Percentiles rank a stretch among this genome's conserved stretches.
Evolutionary conservation across 169 alveolate genomes (phyloP).

Genomic region (Fabrea salina): DNA sequence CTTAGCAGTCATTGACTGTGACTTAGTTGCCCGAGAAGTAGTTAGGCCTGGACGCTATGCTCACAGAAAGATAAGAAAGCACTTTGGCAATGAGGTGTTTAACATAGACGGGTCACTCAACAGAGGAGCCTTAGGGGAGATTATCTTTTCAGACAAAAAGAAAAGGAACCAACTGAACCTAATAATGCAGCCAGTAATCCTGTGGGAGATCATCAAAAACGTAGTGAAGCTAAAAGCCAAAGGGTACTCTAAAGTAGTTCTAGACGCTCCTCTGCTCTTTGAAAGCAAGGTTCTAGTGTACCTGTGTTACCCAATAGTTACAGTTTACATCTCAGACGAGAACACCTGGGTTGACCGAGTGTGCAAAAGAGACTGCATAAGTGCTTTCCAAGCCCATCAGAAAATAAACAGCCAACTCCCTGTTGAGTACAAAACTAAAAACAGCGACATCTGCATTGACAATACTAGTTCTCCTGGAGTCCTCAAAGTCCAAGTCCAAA

Average conservation of each 20-base stretch:
- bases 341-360: background rate
- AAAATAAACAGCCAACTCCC: constrained; percentile 55
- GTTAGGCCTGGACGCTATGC: constrained; percentile 51
- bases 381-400: constrained; percentile 42
- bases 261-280: constrained; percentile 80
- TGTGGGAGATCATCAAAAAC: constrained; percentile 46
- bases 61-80: constrained; percentile 41
- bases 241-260: constrained; percentile 35
- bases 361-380: background rate
- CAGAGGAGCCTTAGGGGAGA: constrained; percentile 61
- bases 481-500: too few relatives aligned
- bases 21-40: constrained; percentile 54
- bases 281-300: constrained; percentile 65
- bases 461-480: constrained; percentile 27
- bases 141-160: constrained; percentile 52
- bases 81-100: constrained; percentile 64
- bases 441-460: constrained; percentile 37
- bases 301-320: constrained; percentile 74
- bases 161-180: constrained; percentile 54
- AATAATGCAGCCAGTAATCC: constrained; percentile 65
- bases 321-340: constrained; percentile 49
- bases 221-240: constrained; percentile 47
- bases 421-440: constrained; percentile 37
- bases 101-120: constrained; percentile 53
- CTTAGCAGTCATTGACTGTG: constrained; percentile 60